Evolutionary conservation across 768 basidiomycete species (phyloP), one percentile per base, ranked within the genome.

Genomic region (Pisolithus marmoratus): DNA sequence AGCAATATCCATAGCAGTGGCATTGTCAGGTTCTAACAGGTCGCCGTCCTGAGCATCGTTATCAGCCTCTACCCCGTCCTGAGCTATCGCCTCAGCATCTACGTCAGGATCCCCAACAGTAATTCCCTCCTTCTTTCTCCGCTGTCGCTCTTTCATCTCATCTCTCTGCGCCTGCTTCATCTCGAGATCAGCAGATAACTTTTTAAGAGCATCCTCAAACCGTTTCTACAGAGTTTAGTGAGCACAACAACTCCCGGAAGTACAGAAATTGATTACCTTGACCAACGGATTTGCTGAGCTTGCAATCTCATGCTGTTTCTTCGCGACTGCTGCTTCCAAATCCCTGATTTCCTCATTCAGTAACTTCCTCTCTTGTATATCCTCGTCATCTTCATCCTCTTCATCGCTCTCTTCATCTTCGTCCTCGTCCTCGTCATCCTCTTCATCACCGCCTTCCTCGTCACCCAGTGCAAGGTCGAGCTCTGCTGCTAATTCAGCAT

Each of bases 121-220:
- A 37, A 81, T 77, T 4, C 87, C 87, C 63, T 87, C 87, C 60
- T 87, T 87, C 65, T 77, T 76, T 63, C 83, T 67, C 41, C 85
- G 77, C 59, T 84, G 84, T 61, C 83, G 77, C 69, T 91, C 89
- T 60, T 82, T 83, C 65, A 92, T 70, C 59, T 87, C 87, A 57
- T 92, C 90, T 51, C 85, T 77, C 63, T 92, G 90, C 1, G 78
- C 78, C 9, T 78, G 71, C 64, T 94, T 94, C 79, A 85, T 83
- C 57, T 94, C 93, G 27, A 94, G 72, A 63, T 96, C 93, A 34
- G 83, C 80, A 11, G 84, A 80, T 45, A 96, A 75, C 69, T 95
- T 96, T 74, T 85, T 90, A 61, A 94, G 69, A 17, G 89, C 87
- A 64, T 95, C 94, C 65, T 94, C 91, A 69, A 95, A 94, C 34